Evolutionary conservation across 192 early-diverging fungal species (phyloP).

Genomic region (Backusella morwellensis): DNA sequence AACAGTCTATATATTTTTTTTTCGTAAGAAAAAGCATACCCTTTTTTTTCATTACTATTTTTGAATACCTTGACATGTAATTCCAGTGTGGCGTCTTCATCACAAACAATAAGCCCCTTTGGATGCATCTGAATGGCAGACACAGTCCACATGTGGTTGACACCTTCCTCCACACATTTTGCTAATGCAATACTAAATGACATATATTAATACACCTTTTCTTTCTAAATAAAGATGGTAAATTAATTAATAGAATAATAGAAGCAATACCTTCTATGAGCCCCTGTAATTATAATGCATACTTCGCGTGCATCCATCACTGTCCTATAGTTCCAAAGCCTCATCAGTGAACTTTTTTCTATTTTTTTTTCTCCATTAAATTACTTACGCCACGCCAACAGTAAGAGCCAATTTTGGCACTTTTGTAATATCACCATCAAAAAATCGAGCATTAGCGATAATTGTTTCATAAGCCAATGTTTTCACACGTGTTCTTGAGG

Average conservation of each 20-base stretch:
- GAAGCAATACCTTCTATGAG: constrained; percentile 54
- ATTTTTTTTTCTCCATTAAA: background rate
- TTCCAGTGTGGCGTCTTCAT: constrained; percentile 84
- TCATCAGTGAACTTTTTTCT: background rate
- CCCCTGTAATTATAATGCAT: constrained; percentile 81
- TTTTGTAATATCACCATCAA: constrained; percentile 78
- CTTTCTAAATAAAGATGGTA: background rate
- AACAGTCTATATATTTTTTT: constrained; percentile 51
- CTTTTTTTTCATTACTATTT: background rate
- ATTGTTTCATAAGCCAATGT: constrained; percentile 70
- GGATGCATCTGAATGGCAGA: constrained; percentile 84
- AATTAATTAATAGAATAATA: background rate
- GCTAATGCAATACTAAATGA: constrained; percentile 61
- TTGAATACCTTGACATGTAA: constrained; percentile 68
- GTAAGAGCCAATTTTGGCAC: constrained; percentile 85
- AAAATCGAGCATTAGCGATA: constrained; percentile 36
- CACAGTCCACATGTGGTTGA: constrained; percentile 90
- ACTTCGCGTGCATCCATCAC: constrained; percentile 88
- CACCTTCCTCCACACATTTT: constrained; percentile 79
- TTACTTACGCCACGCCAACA: constrained; percentile 71
- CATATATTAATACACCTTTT: background rate
- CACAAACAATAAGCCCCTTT: constrained; percentile 78
- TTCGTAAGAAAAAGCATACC: background rate
- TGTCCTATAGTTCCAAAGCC: constrained; percentile 43
- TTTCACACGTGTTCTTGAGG: constrained; percentile 80